Base-by-base conservation (phyloP, 2,329 filamentous ascomycete genomes). In the Pyricularia sp. region DNA sequence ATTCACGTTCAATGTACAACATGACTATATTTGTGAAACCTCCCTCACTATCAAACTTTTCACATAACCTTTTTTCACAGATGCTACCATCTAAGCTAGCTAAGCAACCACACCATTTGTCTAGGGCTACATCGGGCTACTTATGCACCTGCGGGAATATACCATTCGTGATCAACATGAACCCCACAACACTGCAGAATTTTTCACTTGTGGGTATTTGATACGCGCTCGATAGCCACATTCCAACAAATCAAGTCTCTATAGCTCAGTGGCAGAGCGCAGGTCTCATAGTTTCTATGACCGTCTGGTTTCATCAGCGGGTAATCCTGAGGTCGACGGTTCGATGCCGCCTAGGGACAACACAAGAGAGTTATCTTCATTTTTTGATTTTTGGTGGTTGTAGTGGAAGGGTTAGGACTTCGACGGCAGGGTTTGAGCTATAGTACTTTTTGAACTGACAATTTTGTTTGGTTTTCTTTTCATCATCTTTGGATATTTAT, bases 181-280 rank as follows among this genome's bases (percentile, higher is more conserved):
- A 44, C 40, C 40, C 40, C n/a, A 26, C 49, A 24, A 26, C 3
- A 24, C 24, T 10, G 49, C 44, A 22, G 6, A 22, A 53, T 22
- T 10, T 53, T 13, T 22, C 8, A 24, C 8, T 26, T 57, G 53
- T 57, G 12, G 53, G 9, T 16, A 57, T n/a, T 26, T 57, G 26
- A 3, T 16, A 4, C 4, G 7, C 22, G 4, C 53, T 1, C 4
- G 2, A 16, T 1, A 0, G 0, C 1, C 24, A 8, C 2, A 2
- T 57, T 16, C 4, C 6, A 57, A 24, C 53, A 22, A 49, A 57
- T 26, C 22, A 57, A 16, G 53, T 26, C 24, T 57, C 53, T 26
- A 57, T 57, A 57, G 53, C 53, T 57, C 53, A 57, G 53, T 57
- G 53, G 53, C 24, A 57, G 53, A 57, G 53, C 53, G 53, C 22